Conservation (phyloP, 306 rosid species). For the Calophaca sinica region DNA sequence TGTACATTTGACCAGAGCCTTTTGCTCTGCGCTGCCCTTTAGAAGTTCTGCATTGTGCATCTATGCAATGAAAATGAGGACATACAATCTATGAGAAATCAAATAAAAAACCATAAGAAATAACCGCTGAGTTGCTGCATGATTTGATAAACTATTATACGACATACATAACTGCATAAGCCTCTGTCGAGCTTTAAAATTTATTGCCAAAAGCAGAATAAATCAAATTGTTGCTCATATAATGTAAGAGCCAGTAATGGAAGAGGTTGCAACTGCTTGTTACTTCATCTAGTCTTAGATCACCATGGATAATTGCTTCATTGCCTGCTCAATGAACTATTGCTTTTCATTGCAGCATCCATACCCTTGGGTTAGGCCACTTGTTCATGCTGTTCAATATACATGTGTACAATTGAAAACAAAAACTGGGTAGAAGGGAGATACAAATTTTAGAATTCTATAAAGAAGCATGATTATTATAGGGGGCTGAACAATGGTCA, state of each 20-base stretch:
- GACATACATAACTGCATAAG: neutral
- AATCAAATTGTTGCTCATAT: neutral
- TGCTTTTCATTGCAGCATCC: slow-evolving; percentile 14
- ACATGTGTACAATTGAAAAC: slow-evolving; percentile 15
- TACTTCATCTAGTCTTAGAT: slow-evolving; percentile 2
- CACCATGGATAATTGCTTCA: slow-evolving; percentile 10
- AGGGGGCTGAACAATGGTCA: neutral
- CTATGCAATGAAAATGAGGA: neutral
- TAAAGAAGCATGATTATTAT: slow-evolving; percentile 1
- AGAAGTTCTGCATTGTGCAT: slow-evolving; percentile 7
- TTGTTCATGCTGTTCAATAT: slow-evolving; percentile 27
- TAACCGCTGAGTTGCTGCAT: slow-evolving; percentile 2
- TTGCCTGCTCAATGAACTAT: slow-evolving; percentile 2
- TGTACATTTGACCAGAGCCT: neutral
- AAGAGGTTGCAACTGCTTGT: slow-evolving; percentile 35
- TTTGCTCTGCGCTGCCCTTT: neutral
- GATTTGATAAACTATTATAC: slow-evolving; percentile 20
- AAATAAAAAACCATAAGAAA: slow-evolving; percentile 3
- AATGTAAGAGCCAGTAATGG: slow-evolving; percentile 6
- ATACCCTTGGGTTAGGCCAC: slow-evolving; percentile 12
- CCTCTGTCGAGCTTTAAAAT: slow-evolving; percentile 18
- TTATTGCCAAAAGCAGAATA: slow-evolving; percentile 10
- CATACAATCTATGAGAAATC: slow-evolving; percentile 25
- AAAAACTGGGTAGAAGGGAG: slow-evolving; percentile 22
- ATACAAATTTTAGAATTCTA: neutral